Evolutionary conservation across 495 filamentous ascomycete genomes (phyloP).

Genomic region (Lasiosphaeriaceae sp.): DNA sequence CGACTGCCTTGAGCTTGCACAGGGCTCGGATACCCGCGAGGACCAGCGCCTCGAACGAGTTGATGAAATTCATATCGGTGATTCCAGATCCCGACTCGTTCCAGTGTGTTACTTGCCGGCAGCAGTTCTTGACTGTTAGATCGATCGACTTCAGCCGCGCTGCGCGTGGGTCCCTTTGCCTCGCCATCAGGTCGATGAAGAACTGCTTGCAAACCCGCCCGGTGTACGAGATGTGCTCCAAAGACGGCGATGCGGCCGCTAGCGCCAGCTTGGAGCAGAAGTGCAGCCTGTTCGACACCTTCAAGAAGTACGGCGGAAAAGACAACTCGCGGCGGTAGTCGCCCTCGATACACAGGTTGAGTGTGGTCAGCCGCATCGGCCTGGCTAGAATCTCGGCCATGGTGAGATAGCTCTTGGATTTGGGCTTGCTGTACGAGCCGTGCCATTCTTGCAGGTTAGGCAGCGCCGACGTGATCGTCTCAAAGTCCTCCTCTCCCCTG

Average conservation of each 20-base stretch:
- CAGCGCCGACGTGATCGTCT: slow-evolving; percentile 53
- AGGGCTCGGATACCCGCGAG: slow-evolving; percentile 56
- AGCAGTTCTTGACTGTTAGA: slow-evolving; percentile 66
- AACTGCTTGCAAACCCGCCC: slow-evolving; percentile 58
- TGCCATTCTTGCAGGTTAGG: slow-evolving; percentile 68
- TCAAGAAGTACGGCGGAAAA: slow-evolving; percentile 50
- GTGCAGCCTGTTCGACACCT: slow-evolving; percentile 49
- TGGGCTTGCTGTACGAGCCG: slow-evolving; percentile 64
- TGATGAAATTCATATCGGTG: slow-evolving; percentile 63
- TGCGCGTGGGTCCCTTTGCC: slow-evolving; percentile 35
- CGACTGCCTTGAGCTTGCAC: slow-evolving; percentile 46
- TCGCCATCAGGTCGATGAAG: slow-evolving; percentile 50
- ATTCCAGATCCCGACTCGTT: slow-evolving; percentile 61
- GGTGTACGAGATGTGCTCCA: slow-evolving; percentile 64
- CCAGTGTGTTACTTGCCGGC: slow-evolving; percentile 49
- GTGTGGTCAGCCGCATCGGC: slow-evolving; percentile 50
- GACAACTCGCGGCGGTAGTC: slow-evolving; percentile 58
- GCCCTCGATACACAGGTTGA: slow-evolving; percentile 65
- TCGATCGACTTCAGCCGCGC: slow-evolving; percentile 60
- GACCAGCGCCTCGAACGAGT: slow-evolving; percentile 61
- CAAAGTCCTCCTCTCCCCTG: slow-evolving; percentile 60
- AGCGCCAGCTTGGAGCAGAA: slow-evolving; percentile 54
- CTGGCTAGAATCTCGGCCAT: slow-evolving; percentile 55
- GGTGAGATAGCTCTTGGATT: slow-evolving; percentile 62
- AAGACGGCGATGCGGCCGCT: slow-evolving; percentile 48